Base-by-base conservation (phyloP, 2,329 filamentous ascomycete genomes). In the Botrytis galanthina region DNA sequence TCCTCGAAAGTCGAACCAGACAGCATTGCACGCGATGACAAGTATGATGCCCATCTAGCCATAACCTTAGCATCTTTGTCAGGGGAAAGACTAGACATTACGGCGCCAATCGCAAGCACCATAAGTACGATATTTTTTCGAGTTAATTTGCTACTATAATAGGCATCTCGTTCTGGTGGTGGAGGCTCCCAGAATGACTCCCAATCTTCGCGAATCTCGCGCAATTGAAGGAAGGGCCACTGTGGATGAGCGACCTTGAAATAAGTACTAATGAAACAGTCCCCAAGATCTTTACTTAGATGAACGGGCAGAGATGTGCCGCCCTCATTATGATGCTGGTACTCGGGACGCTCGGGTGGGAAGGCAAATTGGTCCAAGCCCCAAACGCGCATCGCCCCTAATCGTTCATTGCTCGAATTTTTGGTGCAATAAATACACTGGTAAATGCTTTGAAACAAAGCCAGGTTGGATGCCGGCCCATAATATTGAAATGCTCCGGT, bases 61-160 rank as follows among this genome's bases (percentile, higher is more conserved):
- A 64, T 64, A 64, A 29, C 37, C 37, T 64, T 44, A n/a, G 61
- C 61, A 44, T 64, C 61, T n/a, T 44, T 44, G n/a, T 44, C n/a
- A 18, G 61, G 61, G 20, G 61, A 64, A 64, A 64, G 37, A 64
- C 39, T 64, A 20, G 37, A 64, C 39, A 64, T 64, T 32, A 64
- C 37, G 10, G 61, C 61, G 9, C 61, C 61, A 64, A 64, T 44
- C 18, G 37, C 37, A 39, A 64, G 29, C 6, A 64, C 61, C 61
- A 44, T 64, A 14, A 64, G 26, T 29, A 64, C 37, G 7, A 44
- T 44, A 16, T 44, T 44, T 32, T 64, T 64, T 3, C 61, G 39
- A 42, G 61, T 44, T 32, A 44, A 22, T 16, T 44, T 64, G 61
- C 37, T 42, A 32, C 61, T 64, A 64, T 64, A 64, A 29, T 64